These are phyloP conservation scores for Ceratocystis colombiana DNA, from an alignment of 2,329 filamentous ascomycete genomes.

Conservation along the genomic window DNA sequence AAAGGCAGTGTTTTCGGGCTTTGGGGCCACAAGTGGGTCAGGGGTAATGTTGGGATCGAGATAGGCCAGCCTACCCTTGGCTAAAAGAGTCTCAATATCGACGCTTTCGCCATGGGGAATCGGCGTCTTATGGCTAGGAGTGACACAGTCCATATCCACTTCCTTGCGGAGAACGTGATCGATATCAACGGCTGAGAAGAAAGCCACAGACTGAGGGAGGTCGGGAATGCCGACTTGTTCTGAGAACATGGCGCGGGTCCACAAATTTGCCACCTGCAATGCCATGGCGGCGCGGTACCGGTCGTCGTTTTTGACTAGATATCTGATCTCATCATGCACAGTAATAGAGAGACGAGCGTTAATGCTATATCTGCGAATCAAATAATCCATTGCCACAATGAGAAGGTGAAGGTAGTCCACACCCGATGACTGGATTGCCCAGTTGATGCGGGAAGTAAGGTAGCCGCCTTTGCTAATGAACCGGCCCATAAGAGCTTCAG, in stretches of 20 bases:
- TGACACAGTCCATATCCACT: slow-evolving; percentile 95
- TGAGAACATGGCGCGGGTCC: slow-evolving; percentile 94
- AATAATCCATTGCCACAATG: slow-evolving; percentile 88
- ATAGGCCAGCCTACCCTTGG: slow-evolving; percentile 56
- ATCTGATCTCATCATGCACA: slow-evolving; percentile 95
- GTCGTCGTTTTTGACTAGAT: slow-evolving; percentile 75
- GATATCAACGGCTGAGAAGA: slow-evolving; percentile 91
- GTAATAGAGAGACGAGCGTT: slow-evolving; percentile 80
- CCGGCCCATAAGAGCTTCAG: slow-evolving; percentile 80
- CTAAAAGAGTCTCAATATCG: slow-evolving; percentile 69
- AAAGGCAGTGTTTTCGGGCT: slow-evolving; percentile 56
- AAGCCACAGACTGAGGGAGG: slow-evolving; percentile 85
- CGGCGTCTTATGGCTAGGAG: slow-evolving; percentile 66
- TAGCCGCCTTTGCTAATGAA: slow-evolving; percentile 84
- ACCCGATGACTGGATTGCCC: slow-evolving; percentile 95
- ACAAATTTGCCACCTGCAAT: slow-evolving; percentile 84
- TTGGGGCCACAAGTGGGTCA: slow-evolving; percentile 41
- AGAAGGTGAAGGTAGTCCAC: slow-evolving; percentile 95
- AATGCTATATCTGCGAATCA: slow-evolving; percentile 75
- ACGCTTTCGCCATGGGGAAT: slow-evolving; percentile 81
- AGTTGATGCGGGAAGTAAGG: slow-evolving; percentile 94
- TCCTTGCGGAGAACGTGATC: slow-evolving; percentile 95
- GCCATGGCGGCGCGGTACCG: slow-evolving; percentile 87
- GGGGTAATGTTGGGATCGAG: slow-evolving; percentile 58
- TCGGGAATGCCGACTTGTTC: slow-evolving; percentile 96